A percentile compares a stretch with the other conserved stretches of the same genome.
phyloP scores from a whole-genome alignment of 73 alveolate species.

The Blepharisma japonicum region DNA sequence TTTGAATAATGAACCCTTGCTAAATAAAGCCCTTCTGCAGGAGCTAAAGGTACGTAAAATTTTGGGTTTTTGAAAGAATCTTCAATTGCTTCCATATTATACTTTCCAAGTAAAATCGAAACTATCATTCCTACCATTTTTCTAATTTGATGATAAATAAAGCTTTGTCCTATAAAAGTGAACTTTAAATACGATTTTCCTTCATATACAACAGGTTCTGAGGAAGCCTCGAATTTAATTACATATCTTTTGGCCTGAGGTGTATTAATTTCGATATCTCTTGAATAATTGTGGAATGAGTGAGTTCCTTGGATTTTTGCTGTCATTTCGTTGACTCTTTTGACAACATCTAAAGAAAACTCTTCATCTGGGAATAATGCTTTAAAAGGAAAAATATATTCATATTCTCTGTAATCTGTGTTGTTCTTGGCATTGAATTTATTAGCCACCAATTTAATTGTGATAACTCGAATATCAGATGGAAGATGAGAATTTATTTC shows the following conservation, averaged over 20 bases:
- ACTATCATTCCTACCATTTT: slow-evolving; percentile 90
- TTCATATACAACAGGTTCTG: slow-evolving; percentile 56
- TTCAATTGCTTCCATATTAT: slow-evolving; percentile 46
- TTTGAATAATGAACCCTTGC: slow-evolving; percentile 4
- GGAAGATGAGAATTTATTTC: slow-evolving; percentile 76
- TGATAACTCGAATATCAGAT: slow-evolving; percentile 69
- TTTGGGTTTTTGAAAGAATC: slow-evolving; percentile 51
- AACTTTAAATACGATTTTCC: slow-evolving; percentile 73
- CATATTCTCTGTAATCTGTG: slow-evolving; percentile 81
- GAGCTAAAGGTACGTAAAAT: slow-evolving; percentile 59
- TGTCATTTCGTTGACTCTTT: slow-evolving; percentile 57
- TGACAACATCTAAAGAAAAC: slow-evolving; percentile 50
- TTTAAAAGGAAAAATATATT: slow-evolving; percentile 81
- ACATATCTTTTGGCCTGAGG: slow-evolving; percentile 82
- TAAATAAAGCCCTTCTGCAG: slow-evolving; percentile 69
- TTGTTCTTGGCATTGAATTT: slow-evolving; percentile 83
- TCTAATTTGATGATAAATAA: slow-evolving; percentile 92
- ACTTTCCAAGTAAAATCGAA: slow-evolving; percentile 48
- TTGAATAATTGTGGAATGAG: slow-evolving; percentile 88
- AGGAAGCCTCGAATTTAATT: slow-evolving; percentile 45
- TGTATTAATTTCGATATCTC: slow-evolving; percentile 68
- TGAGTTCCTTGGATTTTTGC: slow-evolving; percentile 80
- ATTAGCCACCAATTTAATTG: slow-evolving; percentile 63
- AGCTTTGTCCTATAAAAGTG: slow-evolving; percentile 82
- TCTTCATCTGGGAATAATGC: slow-evolving; percentile 45